Evolutionary conservation across 2,329 filamentous ascomycete genomes (phyloP).

Genomic region (Pseudogymnoascus verrucosus): DNA sequence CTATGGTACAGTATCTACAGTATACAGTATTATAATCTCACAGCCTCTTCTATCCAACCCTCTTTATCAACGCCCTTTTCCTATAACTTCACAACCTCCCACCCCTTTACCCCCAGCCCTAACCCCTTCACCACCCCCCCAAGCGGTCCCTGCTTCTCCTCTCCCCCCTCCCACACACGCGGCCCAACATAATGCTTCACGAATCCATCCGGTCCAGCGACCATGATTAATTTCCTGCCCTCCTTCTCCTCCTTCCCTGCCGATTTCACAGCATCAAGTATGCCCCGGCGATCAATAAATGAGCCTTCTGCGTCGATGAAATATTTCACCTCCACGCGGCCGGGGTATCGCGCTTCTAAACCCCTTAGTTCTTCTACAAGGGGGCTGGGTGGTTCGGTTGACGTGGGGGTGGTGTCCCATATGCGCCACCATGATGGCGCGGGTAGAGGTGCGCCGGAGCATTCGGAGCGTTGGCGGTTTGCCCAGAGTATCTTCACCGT

Average conservation of each 20-base stretch:
- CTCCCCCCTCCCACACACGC: constrained; percentile 64
- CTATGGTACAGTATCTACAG: neutral
- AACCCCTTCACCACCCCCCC: constrained; percentile 59
- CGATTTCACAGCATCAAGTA: constrained; percentile 32
- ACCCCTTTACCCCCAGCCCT: constrained; percentile 27
- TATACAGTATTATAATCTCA: neutral
- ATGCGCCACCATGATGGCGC: constrained; percentile 5
- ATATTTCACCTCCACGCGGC: constrained; percentile 58
- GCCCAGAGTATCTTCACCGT: constrained; percentile 75
- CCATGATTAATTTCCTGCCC: constrained; percentile 54
- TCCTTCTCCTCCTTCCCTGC: constrained; percentile 25
- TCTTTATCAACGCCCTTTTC: no score
- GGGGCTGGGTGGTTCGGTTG: constrained; percentile 29
- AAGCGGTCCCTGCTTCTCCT: constrained; percentile 67
- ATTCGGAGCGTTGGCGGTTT: constrained; percentile 59
- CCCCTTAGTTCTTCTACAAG: constrained; percentile 56
- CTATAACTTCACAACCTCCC: constrained; percentile 31
- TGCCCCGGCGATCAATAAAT: constrained; percentile 48
- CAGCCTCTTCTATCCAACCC: no score
- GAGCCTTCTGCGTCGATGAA: constrained; percentile 74
- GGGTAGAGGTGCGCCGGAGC: constrained; percentile 31
- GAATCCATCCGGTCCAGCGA: constrained; percentile 90
- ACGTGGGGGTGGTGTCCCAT: neutral
- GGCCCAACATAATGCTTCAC: constrained; percentile 70
- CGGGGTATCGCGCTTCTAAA: constrained; percentile 50